Evolutionary conservation across 129 eudicot species (phyloP).

Genomic region (Escallonia herrerae): DNA sequence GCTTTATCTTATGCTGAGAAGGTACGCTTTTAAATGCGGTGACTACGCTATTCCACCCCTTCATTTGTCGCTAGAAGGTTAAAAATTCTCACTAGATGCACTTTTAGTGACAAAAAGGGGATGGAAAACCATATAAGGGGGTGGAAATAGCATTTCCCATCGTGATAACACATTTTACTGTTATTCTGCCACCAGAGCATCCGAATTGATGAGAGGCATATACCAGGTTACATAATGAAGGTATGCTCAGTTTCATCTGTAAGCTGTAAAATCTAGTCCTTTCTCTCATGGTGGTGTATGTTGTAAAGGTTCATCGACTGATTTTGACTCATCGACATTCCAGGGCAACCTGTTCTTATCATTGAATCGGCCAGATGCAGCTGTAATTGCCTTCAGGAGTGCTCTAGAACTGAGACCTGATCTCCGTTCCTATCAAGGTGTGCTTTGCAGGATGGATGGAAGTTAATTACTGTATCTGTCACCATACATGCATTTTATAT

Average conservation of each 20-base stretch:
- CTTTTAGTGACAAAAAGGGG: too few relatives aligned
- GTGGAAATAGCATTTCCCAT: too few relatives aligned
- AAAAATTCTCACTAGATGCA: too few relatives aligned
- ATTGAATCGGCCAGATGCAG: constrained; percentile 91
- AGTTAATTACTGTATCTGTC: background rate
- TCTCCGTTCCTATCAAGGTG: constrained; percentile 98
- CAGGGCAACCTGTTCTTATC: constrained; percentile 86
- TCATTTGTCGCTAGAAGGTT: too few relatives aligned
- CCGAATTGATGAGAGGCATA: constrained; percentile 87
- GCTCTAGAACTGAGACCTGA: constrained; percentile 93
- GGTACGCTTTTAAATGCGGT: constrained; percentile 24
- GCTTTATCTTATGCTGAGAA: constrained; percentile 83
- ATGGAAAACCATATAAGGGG: too few relatives aligned
- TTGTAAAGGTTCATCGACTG: background rate
- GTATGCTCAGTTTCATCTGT: constrained; percentile 23
- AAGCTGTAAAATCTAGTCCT: constrained; percentile 2
- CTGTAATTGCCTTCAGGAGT: constrained; percentile 66
- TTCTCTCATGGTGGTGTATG: background rate
- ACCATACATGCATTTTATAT: background rate
- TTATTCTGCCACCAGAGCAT: constrained; percentile 62
- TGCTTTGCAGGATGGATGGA: constrained; percentile 2
- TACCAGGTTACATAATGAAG: constrained; percentile 89
- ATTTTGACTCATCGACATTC: constrained; percentile 6
- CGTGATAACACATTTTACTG: background rate
- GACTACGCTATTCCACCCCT: too few relatives aligned